Evolutionary conservation across 495 filamentous ascomycete genomes (phyloP).

Genomic region (Apodospora peruviana): DNA sequence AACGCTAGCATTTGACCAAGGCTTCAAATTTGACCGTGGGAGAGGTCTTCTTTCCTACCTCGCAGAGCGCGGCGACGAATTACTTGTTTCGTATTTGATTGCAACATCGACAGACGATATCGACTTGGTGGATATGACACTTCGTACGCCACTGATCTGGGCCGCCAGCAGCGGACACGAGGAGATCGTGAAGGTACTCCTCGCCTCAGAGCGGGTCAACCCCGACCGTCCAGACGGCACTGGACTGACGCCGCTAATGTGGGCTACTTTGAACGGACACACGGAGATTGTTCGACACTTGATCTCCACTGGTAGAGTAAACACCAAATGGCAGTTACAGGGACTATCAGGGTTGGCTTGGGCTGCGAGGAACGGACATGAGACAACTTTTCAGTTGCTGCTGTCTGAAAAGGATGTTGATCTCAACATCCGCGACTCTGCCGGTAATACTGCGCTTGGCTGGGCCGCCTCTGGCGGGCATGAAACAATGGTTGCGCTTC

Average conservation of each 20-base stretch:
- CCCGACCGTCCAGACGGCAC: too few species aligned
- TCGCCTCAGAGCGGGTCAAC: too few species aligned
- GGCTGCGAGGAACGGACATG: not conserved
- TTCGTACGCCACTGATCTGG: slow-evolving; percentile 4
- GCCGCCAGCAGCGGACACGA: slow-evolving; percentile 2
- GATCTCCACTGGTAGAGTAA: too few species aligned
- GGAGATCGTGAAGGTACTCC: not conserved
- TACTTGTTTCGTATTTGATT: not conserved
- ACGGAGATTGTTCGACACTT: not conserved
- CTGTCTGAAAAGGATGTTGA: not conserved
- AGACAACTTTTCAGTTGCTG: too few species aligned
- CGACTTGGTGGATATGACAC: slow-evolving; percentile 17
- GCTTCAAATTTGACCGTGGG: not conserved
- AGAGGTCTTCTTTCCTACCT: not conserved
- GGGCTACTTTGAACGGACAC: not conserved
- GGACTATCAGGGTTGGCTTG: too few species aligned
- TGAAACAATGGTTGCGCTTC: not conserved
- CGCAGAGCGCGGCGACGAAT: not conserved
- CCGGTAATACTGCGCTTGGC: not conserved
- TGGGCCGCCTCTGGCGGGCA: not conserved
- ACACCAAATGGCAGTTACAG: too few species aligned
- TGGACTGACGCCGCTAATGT: too few species aligned
- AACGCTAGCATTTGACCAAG: fast-evolving
- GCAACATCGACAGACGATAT: too few species aligned
- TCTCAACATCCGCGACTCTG: not conserved